Evolutionary conservation across 2,329 filamentous ascomycete species (phyloP).

Genomic region (Xylariaceae sp.): DNA sequence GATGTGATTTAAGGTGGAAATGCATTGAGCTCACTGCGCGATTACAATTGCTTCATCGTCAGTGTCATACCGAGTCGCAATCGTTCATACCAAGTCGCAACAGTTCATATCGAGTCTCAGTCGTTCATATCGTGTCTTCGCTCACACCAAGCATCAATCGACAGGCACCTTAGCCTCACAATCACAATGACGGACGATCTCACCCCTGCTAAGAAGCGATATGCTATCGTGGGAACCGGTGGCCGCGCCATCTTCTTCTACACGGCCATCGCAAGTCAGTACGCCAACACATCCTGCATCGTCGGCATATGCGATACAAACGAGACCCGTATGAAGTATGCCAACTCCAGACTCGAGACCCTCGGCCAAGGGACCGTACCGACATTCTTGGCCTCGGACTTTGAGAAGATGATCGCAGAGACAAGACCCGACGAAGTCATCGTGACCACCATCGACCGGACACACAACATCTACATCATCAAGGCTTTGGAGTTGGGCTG

Average conservation of each 20-base stretch:
- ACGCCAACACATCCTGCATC: slow-evolving; percentile 45
- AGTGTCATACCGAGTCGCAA: too few species aligned
- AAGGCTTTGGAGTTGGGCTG: slow-evolving; percentile 56
- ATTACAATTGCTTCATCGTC: too few species aligned
- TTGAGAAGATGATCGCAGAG: slow-evolving; percentile 55
- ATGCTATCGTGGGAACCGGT: slow-evolving; percentile 57
- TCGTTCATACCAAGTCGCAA: too few species aligned
- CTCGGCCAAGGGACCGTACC: slow-evolving; percentile 48
- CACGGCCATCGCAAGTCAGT: slow-evolving; percentile 52
- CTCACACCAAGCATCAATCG: too few species aligned
- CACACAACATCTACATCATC: slow-evolving; percentile 58
- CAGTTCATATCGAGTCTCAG: too few species aligned
- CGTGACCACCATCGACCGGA: slow-evolving; percentile 60
- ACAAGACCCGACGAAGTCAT: slow-evolving; percentile 58
- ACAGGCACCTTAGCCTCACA: too few species aligned
- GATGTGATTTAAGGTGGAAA: too few species aligned
- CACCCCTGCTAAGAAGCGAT: slow-evolving; percentile 35
- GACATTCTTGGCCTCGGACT: slow-evolving; percentile 50
- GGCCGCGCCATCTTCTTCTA: slow-evolving; percentile 60
- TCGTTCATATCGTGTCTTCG: too few species aligned
- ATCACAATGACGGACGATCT: slow-evolving; percentile 18
- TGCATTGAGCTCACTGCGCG: too few species aligned
- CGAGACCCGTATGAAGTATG: slow-evolving; percentile 55
- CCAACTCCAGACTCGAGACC: slow-evolving; percentile 44
- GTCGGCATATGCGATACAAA: slow-evolving; percentile 59